A percentile compares a stretch with the other conserved stretches of the same genome.
Evolutionary conservation across 345 rosid species (phyloP).

Genomic region (Eucalyptus sp.): DNA sequence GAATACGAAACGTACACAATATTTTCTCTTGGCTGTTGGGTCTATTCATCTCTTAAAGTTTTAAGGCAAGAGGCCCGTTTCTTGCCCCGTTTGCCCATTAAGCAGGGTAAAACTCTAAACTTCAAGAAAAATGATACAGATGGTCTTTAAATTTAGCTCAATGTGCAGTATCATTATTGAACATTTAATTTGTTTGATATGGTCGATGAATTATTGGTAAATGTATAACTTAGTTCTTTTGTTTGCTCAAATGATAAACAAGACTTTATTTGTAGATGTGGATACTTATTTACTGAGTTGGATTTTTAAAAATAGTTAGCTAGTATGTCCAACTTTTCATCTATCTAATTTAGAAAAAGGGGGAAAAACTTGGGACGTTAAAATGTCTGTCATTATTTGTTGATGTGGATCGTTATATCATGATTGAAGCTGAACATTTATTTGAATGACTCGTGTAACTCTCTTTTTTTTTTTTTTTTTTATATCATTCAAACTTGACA

Average conservation of each 20-base stretch:
- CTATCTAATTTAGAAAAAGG: not conserved
- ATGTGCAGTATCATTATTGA: accelerated
- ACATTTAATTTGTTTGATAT: not conserved
- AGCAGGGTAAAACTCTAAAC: not conserved
- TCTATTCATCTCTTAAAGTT: not conserved
- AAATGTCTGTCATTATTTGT: not conserved
- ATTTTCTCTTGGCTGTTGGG: not conserved
- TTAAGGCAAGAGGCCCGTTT: not conserved
- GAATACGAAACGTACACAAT: too few species aligned
- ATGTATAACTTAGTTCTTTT: not conserved
- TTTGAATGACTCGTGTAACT: not conserved
- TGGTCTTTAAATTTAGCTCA: accelerated
- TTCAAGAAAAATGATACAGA: not conserved
- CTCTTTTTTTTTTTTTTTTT: not conserved
- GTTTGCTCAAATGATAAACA: not conserved
- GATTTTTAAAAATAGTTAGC: not conserved
- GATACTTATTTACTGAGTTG: not conserved
- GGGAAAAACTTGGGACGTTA: not conserved
- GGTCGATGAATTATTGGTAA: accelerated
- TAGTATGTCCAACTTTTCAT: not conserved
- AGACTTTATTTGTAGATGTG: not conserved
- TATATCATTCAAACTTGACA: not conserved
- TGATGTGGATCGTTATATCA: not conserved
- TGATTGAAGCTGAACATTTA: not conserved
- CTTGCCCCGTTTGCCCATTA: not conserved